Conservation (phyloP, 306 rosid genomes). For the Cucumis sativus region Cucumber_9930_V3 NC_026656.2:19004001-19004500, state of each 20-base stretch:
- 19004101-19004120: not conserved
- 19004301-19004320: conserved; percentile 54
- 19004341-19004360: not conserved
- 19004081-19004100: not conserved
- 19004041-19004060: not conserved
- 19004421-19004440: not conserved
- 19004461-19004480: not conserved
- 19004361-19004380: not conserved
- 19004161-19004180: not conserved
- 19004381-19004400: not conserved
- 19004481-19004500: not conserved
- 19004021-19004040: not conserved
- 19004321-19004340: conserved; percentile 45
- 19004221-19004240: not conserved
- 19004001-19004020: not conserved
- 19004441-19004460: not conserved
- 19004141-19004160: not conserved
- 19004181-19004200: not conserved
- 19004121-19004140: not conserved
- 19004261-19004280: conserved; percentile 83
- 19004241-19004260: conserved; percentile 76
- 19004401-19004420: not conserved
- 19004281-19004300: conserved; percentile 58
- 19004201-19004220: conserved; percentile 4
- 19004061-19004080: not conserved